Conservation (phyloP, 164 flowering plant species). For the Vitis riparia region DNA sequence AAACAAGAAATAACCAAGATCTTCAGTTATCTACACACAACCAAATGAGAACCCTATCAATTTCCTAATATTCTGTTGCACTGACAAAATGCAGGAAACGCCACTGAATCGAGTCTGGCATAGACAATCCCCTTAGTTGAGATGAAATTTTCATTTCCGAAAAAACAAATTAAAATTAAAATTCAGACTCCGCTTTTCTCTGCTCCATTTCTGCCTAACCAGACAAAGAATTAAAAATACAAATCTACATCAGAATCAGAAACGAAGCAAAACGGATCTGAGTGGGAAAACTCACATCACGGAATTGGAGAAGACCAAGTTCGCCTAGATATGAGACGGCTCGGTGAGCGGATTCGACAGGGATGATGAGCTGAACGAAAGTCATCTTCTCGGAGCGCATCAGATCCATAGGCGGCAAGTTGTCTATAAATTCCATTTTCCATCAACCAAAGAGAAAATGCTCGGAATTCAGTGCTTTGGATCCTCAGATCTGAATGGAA, state of each 20-base stretch:
- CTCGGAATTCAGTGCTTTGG: too few species aligned
- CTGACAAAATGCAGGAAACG: too few species aligned
- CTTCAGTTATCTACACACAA: too few species aligned
- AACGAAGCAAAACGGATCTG: slow-evolving; percentile 4
- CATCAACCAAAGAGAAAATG: slow-evolving; percentile 13
- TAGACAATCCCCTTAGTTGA: too few species aligned
- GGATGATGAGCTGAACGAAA: slow-evolving; percentile 80
- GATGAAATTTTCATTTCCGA: too few species aligned
- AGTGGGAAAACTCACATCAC: slow-evolving; percentile 53
- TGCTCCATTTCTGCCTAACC: background rate
- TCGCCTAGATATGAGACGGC: slow-evolving; percentile 87
- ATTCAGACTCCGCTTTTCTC: background rate
- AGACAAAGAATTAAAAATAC: background rate
- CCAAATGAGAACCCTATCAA: too few species aligned
- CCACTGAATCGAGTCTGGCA: too few species aligned
- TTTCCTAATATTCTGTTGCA: too few species aligned
- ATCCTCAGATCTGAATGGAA: slow-evolving; percentile 24
- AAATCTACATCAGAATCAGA: background rate
- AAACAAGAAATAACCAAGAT: too few species aligned
- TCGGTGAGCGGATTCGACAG: slow-evolving; percentile 88
- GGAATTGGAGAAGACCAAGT: slow-evolving; percentile 87
- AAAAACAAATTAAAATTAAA: background rate
- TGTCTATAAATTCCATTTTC: slow-evolving; percentile 41
- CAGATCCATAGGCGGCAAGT: slow-evolving; percentile 85
- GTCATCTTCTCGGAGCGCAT: slow-evolving; percentile 97